These are phyloP conservation scores for Strobilomyces echinocephalus DNA, from an alignment of 768 basidiomycete genomes.

Conservation along the genomic window DNA sequence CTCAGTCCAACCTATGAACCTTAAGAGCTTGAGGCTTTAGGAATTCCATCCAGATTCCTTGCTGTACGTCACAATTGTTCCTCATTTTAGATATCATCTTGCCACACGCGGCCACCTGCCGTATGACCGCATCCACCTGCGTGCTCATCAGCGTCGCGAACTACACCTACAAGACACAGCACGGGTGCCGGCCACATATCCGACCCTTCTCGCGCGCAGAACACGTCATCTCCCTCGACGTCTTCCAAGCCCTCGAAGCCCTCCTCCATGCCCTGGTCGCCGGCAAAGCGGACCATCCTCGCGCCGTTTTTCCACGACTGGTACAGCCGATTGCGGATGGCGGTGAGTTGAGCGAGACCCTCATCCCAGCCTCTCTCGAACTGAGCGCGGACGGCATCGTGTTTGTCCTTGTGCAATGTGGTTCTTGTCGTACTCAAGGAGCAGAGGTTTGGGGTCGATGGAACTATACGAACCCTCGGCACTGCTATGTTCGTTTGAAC, in stretches of 20 bases:
- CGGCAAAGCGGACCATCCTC: constrained; percentile 39
- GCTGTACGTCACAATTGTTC: neutral
- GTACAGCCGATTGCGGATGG: constrained; percentile 41
- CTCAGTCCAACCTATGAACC: neutral
- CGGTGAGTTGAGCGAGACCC: constrained; percentile 50
- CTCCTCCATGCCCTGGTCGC: constrained; percentile 25
- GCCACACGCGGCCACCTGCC: constrained; percentile 31
- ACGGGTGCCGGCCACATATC: constrained; percentile 24
- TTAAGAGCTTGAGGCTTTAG: too few relatives aligned
- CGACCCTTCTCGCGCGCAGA: constrained; percentile 16
- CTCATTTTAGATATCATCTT: constrained; percentile 27
- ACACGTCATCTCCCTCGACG: constrained; percentile 26
- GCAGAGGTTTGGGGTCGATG: constrained; percentile 44
- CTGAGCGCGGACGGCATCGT: constrained; percentile 40
- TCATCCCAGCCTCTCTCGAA: constrained; percentile 63
- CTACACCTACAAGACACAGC: constrained; percentile 38
- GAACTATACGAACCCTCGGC: constrained; percentile 53
- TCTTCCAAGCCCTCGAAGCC: constrained; percentile 34
- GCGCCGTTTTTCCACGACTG: constrained; percentile 46
- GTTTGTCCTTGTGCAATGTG: constrained; percentile 29
- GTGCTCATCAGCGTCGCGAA: constrained; percentile 25
- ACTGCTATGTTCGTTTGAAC: constrained; percentile 7
- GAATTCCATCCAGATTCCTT: neutral
- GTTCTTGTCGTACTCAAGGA: constrained; percentile 45
- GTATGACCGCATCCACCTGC: constrained; percentile 36